Percentiles rank a stretch among this genome's conserved stretches.
These are phyloP conservation scores for Paraglomus occultum DNA, from an alignment of 192 early-diverging fungal species.

Conservation along the genomic window DNA sequence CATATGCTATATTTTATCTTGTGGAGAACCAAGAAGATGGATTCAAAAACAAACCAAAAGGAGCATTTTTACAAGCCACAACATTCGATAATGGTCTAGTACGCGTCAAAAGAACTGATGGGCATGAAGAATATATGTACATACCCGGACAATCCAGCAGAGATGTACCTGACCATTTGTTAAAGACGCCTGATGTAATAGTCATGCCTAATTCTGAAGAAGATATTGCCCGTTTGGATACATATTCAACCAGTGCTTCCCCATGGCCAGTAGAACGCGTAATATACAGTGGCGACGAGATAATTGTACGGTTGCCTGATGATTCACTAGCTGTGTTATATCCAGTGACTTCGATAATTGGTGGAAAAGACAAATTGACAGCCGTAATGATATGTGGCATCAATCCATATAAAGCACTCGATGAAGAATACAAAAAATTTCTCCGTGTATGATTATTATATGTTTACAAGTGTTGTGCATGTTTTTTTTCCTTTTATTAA, in stretches of 20 bases:
- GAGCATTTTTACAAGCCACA: slow-evolving; percentile 10
- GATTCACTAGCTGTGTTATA: slow-evolving; percentile 4
- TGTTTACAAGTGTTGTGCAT: no score
- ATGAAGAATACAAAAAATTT: slow-evolving; percentile 31
- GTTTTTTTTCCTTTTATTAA: no score
- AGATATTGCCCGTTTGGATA: background rate
- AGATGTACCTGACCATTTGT: slow-evolving; percentile 13
- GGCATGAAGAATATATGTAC: slow-evolving; percentile 3
- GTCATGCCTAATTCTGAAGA: background rate
- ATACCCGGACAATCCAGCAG: slow-evolving; percentile 5
- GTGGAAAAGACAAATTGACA: slow-evolving; percentile 1
- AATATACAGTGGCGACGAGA: background rate
- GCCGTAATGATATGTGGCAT: slow-evolving; percentile 20
- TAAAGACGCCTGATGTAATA: background rate
- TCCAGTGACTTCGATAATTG: background rate
- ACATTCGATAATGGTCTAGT: slow-evolving; percentile 21
- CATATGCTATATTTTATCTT: slow-evolving; percentile 23
- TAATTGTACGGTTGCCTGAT: slow-evolving; percentile 1
- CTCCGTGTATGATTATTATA: slow-evolving; percentile 19
- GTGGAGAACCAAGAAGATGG: background rate
- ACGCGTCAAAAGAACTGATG: background rate
- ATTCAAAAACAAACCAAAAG: background rate
- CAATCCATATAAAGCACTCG: slow-evolving; percentile 1
- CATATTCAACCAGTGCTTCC: background rate
- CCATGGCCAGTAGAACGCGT: background rate